Conservation (phyloP, 1,284 basidiomycete species). For the Trametes pubescens region DNA sequence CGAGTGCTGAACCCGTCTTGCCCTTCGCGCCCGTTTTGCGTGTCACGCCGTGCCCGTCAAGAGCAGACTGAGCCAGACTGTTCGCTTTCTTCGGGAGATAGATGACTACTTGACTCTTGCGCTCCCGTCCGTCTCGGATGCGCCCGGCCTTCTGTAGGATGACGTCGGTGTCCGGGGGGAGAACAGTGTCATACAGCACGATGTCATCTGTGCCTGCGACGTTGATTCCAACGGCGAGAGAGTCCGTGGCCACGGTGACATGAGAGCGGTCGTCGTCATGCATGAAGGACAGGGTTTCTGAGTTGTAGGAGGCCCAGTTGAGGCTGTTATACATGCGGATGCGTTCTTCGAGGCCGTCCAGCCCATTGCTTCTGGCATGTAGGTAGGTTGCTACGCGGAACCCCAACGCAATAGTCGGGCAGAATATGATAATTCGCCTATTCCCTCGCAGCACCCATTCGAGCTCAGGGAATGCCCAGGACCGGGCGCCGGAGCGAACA, state of each 20-base stretch:
- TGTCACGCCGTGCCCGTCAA: too few relatives aligned
- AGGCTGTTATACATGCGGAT: slow-evolving; percentile 15
- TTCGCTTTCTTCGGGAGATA: too few relatives aligned
- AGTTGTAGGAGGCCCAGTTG: slow-evolving; percentile 9
- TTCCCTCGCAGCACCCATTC: slow-evolving; percentile 20
- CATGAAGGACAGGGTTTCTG: background rate
- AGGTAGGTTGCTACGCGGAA: slow-evolving; percentile 4
- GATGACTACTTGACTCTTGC: too few relatives aligned
- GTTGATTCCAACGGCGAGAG: background rate
- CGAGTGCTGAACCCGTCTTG: too few relatives aligned
- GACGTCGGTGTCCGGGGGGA: too few relatives aligned
- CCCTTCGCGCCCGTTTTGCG: too few relatives aligned
- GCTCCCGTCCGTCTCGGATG: too few relatives aligned
- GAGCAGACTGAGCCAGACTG: too few relatives aligned
- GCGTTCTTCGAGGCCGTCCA: background rate
- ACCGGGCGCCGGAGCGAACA: slow-evolving; percentile 2
- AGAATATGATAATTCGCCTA: slow-evolving; percentile 20
- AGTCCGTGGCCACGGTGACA: slow-evolving; percentile 5
- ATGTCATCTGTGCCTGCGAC: too few relatives aligned
- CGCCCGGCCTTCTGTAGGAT: too few relatives aligned
- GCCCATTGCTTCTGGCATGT: background rate
- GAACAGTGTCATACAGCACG: too few relatives aligned
- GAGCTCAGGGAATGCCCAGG: slow-evolving; percentile 25
- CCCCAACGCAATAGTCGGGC: slow-evolving; percentile 9
- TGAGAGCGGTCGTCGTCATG: slow-evolving; percentile 3